These are phyloP conservation scores for Boeremia lycopersici DNA, from an alignment of 2,329 filamentous ascomycete species.

Conservation along the genomic window DNA sequence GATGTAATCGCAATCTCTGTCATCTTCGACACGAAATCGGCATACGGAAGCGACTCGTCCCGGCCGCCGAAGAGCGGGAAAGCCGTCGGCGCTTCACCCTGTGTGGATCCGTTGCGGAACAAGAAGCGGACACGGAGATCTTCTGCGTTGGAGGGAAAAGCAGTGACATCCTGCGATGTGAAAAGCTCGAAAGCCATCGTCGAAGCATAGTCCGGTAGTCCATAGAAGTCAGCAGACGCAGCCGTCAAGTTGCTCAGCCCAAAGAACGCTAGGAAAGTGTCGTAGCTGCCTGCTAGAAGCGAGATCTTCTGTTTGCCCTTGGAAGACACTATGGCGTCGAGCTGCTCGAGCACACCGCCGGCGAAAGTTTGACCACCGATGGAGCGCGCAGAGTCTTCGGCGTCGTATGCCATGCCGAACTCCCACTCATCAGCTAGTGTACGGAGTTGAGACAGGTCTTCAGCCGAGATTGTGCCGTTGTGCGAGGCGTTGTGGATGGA, in stretches of 20 bases:
- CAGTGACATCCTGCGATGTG: neutral
- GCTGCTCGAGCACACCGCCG: neutral
- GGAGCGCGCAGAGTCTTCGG: neutral
- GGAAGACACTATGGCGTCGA: slow-evolving; percentile 37
- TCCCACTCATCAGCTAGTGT: slow-evolving; percentile 6
- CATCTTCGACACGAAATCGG: slow-evolving; percentile 49
- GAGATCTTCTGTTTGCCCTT: slow-evolving; percentile 40
- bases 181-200: neutral
- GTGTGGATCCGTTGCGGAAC: neutral
- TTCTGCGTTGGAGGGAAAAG: neutral
- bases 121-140: neutral
- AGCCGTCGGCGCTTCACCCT: neutral
- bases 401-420: neutral
- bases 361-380: neutral
- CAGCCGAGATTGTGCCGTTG: slow-evolving; percentile 19
- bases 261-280: slow-evolving; percentile 58
- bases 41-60: slow-evolving; percentile 47
- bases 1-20: slow-evolving; percentile 28
- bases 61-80: neutral
- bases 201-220: neutral
- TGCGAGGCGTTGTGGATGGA: slow-evolving; percentile 53
- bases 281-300: slow-evolving; percentile 56
- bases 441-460: slow-evolving; percentile 18
- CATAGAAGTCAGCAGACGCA: slow-evolving; percentile 27
- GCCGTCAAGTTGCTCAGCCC: slow-evolving; percentile 52